These are phyloP conservation scores for Tetradesmus lagerheimii DNA, from an alignment of 139 green algal genomes.

Conservation along the genomic window DNA sequence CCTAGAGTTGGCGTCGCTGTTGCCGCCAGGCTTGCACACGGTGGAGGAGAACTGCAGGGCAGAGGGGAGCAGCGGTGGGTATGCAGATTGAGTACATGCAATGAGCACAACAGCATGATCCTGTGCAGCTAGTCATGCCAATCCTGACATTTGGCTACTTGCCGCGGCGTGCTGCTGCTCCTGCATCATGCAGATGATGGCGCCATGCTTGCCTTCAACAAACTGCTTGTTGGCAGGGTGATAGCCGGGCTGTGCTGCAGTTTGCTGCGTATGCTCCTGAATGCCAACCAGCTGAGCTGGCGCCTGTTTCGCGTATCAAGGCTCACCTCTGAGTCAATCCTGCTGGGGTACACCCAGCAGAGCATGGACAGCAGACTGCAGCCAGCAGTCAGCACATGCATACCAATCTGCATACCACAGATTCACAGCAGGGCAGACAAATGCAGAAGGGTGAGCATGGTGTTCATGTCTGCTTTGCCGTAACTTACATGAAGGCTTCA, in stretches of 20 bases:
- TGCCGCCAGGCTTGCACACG: slow-evolving; percentile 45
- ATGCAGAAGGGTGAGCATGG: neutral
- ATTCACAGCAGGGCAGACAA: neutral
- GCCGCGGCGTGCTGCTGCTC: too few relatives aligned
- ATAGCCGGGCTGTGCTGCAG: neutral
- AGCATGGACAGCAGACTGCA: slow-evolving; percentile 27
- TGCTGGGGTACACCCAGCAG: slow-evolving; percentile 37
- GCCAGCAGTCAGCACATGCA: slow-evolving; percentile 40
- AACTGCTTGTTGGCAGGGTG: too few relatives aligned
- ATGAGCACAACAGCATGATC: neutral
- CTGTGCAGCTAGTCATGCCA: too few relatives aligned
- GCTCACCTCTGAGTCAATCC: slow-evolving; percentile 35
- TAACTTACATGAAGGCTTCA: too few relatives aligned
- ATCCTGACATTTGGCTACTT: too few relatives aligned
- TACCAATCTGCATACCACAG: neutral
- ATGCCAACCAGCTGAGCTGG: too few relatives aligned
- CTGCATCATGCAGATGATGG: too few relatives aligned
- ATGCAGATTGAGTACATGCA: neutral
- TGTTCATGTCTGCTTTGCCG: neutral
- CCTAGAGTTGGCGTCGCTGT: slow-evolving; percentile 39
- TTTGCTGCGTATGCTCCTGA: too few relatives aligned
- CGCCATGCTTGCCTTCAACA: too few relatives aligned
- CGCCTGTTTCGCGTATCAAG: neutral
- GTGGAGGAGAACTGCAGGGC: slow-evolving; percentile 43
- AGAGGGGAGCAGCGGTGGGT: neutral